These are phyloP conservation scores for Chamaecyparis obtusa DNA, from an alignment of 75 land plant species.

Conservation along the genomic window DNA sequence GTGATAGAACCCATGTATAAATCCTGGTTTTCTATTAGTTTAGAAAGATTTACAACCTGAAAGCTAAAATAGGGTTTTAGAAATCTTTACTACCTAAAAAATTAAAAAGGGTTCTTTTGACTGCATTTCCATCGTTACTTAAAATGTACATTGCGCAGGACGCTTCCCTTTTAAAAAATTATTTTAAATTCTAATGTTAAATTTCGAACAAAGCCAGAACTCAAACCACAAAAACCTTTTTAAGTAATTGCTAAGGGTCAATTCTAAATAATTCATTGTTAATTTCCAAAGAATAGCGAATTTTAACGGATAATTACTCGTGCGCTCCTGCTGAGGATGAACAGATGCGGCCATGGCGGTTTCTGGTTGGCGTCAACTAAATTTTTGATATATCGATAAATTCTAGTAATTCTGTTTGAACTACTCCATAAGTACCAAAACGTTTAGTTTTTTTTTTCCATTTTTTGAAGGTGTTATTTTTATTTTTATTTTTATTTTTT, in stretches of 20 bases:
- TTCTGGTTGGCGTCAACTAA: background rate
- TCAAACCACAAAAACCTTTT: background rate
- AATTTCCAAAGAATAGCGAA: background rate
- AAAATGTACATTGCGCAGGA: background rate
- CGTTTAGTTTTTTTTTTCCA: no score
- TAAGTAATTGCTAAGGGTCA: background rate
- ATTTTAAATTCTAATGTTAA: background rate
- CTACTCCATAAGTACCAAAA: no score
- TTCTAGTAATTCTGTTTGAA: no score
- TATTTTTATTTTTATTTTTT: no score
- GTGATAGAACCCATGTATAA: no score
- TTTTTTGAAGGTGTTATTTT: no score
- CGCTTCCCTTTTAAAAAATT: background rate
- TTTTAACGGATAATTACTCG: background rate
- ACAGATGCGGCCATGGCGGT: background rate
- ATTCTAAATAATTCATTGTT: background rate
- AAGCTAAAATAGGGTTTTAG: no score
- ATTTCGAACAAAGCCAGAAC: background rate
- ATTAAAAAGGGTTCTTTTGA: no score
- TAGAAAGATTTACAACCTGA: no score
- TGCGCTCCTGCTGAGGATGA: background rate
- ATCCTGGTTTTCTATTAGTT: no score
- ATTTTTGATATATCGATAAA: background rate
- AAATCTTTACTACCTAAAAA: no score
- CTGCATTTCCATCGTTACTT: no score